phyloP scores from a whole-genome alignment of 73 alveolate species.

The Breviolum minutum region DNA sequence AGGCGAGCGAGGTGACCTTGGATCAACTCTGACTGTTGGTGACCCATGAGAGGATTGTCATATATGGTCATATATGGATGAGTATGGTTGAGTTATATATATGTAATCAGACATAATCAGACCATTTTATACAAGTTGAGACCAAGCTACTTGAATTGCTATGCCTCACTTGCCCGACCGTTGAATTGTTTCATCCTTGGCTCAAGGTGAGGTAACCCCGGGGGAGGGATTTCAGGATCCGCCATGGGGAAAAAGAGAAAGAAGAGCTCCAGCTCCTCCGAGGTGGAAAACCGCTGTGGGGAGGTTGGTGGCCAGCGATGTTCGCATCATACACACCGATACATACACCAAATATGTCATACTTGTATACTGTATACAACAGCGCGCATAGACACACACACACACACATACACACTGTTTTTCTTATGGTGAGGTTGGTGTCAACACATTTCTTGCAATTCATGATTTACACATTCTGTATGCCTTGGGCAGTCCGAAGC shows the following conservation, averaged over 20 bases:
- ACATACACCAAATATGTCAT: neutral
- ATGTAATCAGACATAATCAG: neutral
- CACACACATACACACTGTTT: neutral
- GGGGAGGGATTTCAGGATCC: no score
- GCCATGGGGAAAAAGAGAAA: constrained; percentile 90
- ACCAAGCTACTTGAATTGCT: no score
- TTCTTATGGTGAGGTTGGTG: neutral
- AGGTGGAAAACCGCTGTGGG: neutral
- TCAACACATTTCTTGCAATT: neutral
- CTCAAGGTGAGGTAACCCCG: neutral
- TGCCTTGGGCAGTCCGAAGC: constrained; percentile 38
- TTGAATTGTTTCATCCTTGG: neutral
- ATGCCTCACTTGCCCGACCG: neutral
- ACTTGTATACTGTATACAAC: neutral
- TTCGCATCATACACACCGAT: neutral
- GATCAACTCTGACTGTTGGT: neutral
- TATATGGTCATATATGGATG: no score
- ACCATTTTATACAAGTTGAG: no score
- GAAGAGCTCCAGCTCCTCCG: constrained; percentile 86
- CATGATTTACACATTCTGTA: neutral
- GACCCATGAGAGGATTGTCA: neutral
- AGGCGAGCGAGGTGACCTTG: neutral
- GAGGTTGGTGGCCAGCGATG: no score
- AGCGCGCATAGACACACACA: neutral
- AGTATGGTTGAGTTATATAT: neutral